Evolutionary conservation across 2,329 filamentous ascomycete species (phyloP), one percentile per base, ranked within the genome.

Genomic region (Trematosphaeria pertusa): DNA sequence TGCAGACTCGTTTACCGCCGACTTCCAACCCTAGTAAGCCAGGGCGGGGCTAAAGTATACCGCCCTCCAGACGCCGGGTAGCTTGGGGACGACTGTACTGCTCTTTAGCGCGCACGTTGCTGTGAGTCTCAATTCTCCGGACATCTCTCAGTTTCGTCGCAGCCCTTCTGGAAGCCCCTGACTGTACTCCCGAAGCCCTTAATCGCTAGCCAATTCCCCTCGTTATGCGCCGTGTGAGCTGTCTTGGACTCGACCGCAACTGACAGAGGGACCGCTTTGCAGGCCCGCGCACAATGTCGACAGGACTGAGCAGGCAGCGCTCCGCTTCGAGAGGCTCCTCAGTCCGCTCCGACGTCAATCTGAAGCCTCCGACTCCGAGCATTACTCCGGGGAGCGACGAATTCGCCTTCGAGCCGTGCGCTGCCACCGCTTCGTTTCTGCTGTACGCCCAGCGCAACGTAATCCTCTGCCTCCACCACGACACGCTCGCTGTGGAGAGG

Each of bases 401-500:
- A 40, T 71, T 74, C 51, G 75, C 85, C 52, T 91, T 97, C 60
- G 88, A 94, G 61, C 89, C 94, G 47, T 95, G 89, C 71, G 91
- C 91, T 14, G 91, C 94, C 21, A 97, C 94, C 4, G 90, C 89
- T 2, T 90, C 91, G 18, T 88, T 94, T 78, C 88, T 99, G 57
- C 81, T 99, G 19, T 97, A 95, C 73, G 87, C 91, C 18, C 81
- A 97, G 70, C 88, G 90, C 22, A 86, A 86, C 42, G 84, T 86
- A 5, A 86, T 99, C 48, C 81, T 97, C 18, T 94, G 91, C 70
- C 86, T 93, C 22, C 91, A 96, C 64, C 93, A 97, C 74, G 93
- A 97, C 68, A 96, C 89, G 3, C 76, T 99, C 43, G 89, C 88
- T 14, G 87, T 97, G 57, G 93, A 97, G 65, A 81, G 91, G 50